Percentiles rank a stretch among this genome's conserved stretches.
Evolutionary conservation across 768 basidiomycete genomes (phyloP).

Genomic region (Amanita brunnescens): DNA sequence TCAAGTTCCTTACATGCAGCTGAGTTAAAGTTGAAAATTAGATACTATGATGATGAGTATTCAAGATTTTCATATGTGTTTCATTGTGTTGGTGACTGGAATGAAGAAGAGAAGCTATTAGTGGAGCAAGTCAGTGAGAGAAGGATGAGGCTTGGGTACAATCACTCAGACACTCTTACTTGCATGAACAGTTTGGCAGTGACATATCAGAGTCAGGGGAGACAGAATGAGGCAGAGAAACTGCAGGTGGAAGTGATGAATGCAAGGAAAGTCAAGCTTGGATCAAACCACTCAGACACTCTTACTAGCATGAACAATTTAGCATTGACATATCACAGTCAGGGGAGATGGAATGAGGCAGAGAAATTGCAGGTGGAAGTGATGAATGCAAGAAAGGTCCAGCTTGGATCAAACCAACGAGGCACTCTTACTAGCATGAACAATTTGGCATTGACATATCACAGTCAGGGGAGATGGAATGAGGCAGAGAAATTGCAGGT

Average conservation of each 20-base stretch:
- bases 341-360: not conserved
- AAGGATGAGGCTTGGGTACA: not conserved
- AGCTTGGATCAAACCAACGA: too few relatives aligned
- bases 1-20: not conserved
- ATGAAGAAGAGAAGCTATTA: not conserved
- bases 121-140: not conserved
- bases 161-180: not conserved
- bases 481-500: not conserved
- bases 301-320: not conserved
- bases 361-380: not conserved
- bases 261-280: not conserved
- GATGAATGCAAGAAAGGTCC: not conserved
- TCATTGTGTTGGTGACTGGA: not conserved
- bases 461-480: not conserved
- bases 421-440: too few relatives aligned
- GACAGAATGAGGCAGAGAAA: not conserved
- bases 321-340: too few relatives aligned
- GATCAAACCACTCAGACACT: not conserved
- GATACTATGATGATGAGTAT: not conserved
- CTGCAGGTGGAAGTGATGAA: not conserved
- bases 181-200: constrained; percentile 2
- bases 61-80: not conserved
- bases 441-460: too few relatives aligned
- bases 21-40: not conserved
- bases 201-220: not conserved